A percentile compares a stretch with the other conserved stretches of the same genome.
phyloP scores from a whole-genome alignment of 1,284 basidiomycete genomes.

The Coriolopsis trogii region DNA sequence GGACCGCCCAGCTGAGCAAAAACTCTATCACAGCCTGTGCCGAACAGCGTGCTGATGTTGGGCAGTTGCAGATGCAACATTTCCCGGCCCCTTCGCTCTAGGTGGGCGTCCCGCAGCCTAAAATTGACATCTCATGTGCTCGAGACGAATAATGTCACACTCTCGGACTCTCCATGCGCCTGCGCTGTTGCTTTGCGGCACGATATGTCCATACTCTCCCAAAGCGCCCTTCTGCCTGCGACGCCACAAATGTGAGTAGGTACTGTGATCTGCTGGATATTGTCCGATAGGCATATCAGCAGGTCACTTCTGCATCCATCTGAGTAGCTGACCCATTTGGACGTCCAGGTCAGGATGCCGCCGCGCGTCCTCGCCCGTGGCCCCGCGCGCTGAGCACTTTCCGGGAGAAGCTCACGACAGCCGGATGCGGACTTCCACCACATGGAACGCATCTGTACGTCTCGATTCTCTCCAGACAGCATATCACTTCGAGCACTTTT shows the following conservation, averaged over 20 bases:
- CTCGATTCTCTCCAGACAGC: constrained; percentile 1
- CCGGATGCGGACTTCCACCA: constrained; percentile 6
- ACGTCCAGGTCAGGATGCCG: constrained; percentile 4
- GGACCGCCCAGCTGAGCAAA: constrained; percentile 2
- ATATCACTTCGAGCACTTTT: not conserved
- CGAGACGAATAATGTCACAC: no score
- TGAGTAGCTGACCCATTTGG: constrained; percentile 14
- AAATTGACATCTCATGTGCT: no score
- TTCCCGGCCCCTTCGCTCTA: not conserved
- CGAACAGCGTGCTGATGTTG: no score
- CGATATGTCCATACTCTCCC: not conserved
- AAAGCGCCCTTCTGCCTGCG: constrained; percentile 3
- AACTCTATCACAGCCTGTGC: not conserved
- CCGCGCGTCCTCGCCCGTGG: constrained; percentile 6
- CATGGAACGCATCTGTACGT: constrained; percentile 14
- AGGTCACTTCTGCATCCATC: constrained; percentile 5
- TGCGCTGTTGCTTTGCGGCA: no score
- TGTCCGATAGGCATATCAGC: constrained; percentile 11
- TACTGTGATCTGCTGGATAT: not conserved
- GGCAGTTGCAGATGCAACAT: not conserved
- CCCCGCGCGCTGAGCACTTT: not conserved
- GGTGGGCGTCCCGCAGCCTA: not conserved
- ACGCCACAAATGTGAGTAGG: not conserved
- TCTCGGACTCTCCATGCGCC: no score
- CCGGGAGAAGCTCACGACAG: constrained; percentile 5